phyloP scores from a whole-genome alignment of 345 rosid genomes.

The Trapa incisa region DNA sequence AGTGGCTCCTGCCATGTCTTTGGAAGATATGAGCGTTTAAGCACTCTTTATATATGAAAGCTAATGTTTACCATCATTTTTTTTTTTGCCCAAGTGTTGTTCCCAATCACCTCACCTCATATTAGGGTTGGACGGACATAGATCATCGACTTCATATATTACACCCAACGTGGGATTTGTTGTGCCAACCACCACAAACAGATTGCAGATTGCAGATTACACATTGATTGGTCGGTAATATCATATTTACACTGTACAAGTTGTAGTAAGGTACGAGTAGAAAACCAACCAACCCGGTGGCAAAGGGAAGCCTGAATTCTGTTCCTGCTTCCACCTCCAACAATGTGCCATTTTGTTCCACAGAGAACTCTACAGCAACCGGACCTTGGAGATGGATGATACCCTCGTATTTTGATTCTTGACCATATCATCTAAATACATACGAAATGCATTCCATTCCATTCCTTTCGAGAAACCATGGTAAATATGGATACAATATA shows the following conservation, averaged over 20 bases:
- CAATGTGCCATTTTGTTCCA: slow-evolving; percentile 91
- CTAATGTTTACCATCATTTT: too few relatives aligned
- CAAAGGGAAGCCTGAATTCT: slow-evolving; percentile 27
- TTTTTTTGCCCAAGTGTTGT: too few relatives aligned
- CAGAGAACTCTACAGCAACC: slow-evolving; percentile 86
- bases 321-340: slow-evolving; percentile 96
- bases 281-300: neutral
- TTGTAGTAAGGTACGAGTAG: neutral
- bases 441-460: neutral
- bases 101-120: too few relatives aligned
- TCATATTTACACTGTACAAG: neutral
- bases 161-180: too few relatives aligned
- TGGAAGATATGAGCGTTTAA: too few relatives aligned
- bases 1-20: too few relatives aligned
- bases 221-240: neutral
- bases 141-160: too few relatives aligned
- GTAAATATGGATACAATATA: slow-evolving; percentile 4
- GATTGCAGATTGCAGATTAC: neutral
- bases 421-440: slow-evolving; percentile 80
- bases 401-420: slow-evolving; percentile 79
- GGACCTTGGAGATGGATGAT: slow-evolving; percentile 89
- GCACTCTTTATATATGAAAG: too few relatives aligned
- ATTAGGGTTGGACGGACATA: too few relatives aligned
- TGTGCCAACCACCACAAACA: too few relatives aligned
- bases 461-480: neutral